These are phyloP conservation scores for Nakaseomyces nivariensis DNA, from an alignment of 1,139 yeast species.

Conservation along the genomic window DNA sequence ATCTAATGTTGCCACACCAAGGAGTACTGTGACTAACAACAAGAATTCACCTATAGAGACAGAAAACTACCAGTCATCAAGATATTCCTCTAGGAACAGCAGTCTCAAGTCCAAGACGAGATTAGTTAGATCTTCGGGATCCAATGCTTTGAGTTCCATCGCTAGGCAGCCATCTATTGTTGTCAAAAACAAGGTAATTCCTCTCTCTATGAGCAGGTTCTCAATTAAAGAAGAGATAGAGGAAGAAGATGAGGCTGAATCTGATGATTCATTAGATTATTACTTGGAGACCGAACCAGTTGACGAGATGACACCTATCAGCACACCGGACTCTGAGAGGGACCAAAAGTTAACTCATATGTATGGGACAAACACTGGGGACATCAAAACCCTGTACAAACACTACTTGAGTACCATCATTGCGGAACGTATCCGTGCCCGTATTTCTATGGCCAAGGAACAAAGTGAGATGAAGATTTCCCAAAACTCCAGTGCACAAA, in stretches of 20 bases:
- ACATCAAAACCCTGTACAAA: background rate
- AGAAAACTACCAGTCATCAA: constrained; percentile 1
- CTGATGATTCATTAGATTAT: constrained; percentile 10
- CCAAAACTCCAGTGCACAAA: background rate
- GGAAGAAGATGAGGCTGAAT: constrained; percentile 22
- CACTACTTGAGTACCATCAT: constrained; percentile 21
- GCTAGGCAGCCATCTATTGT: constrained; percentile 29
- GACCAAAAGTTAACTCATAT: background rate
- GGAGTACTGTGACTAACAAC: background rate
- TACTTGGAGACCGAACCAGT: constrained; percentile 3
- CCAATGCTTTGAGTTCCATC: constrained; percentile 19
- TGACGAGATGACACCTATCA: background rate
- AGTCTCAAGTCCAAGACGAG: constrained; percentile 2
- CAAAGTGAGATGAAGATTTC: constrained; percentile 7
- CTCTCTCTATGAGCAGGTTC: constrained; percentile 22
- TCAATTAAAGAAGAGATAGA: constrained; percentile 21
- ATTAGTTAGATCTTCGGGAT: constrained; percentile 22
- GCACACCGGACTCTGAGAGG: background rate
- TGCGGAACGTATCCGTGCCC: constrained; percentile 20
- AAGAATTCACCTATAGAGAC: constrained; percentile 2
- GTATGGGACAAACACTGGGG: background rate
- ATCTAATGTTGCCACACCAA: constrained; percentile 9
- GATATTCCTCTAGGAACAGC: background rate
- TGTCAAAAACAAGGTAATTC: constrained; percentile 28
- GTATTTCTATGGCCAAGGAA: constrained; percentile 21